Base-by-base conservation (phyloP, 169 alveolate species). In the Plasmodium knowlesi region DNA sequence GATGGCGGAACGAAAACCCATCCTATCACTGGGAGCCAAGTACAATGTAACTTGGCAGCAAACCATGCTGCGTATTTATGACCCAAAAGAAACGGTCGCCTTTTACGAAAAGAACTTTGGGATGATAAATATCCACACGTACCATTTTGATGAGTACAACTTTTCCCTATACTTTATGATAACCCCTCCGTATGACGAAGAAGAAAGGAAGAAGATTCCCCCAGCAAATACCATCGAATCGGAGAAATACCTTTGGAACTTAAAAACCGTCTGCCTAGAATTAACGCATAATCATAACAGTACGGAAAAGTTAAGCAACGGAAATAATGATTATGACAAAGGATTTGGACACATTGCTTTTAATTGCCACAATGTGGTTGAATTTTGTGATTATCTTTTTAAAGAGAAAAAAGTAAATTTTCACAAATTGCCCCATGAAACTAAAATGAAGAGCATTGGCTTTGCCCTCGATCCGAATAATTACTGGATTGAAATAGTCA, bases 331-430 rank as follows among this genome's bases (percentile, higher is more conserved):
- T 78, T 95, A 96, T 79, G 84, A 94, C 67, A 94, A 96, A 46
- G 98, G 98, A 22, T 96, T 96, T 84, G 98, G 98, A 22, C 97
- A 96, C 67, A 94, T 96, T 39, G 97, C 97, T 57, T 96, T 96
- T 80, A 94, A 96, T 46, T 89, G 95, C 46, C 82, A 90, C 4
- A 91, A 96, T 92, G 97, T 95, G 43, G 57, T 43, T 5, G 95
- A 76, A 37, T 34, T 41, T 19, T 78, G 92, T 67, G 84, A 67
- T 88, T 43, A n/a, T 30, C 82, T 95, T 82, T 76, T 30, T 82
- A 54, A 92, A 74, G 41, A 81, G 22, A 50, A 80, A 92, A 93
- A 95, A 46, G 97, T 94, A 19, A 80, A 80, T 53, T 96, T 95
- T 79, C 97, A 92, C 25, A 95, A 96, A 90, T 89, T 95, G 39